Evolutionary conservation across 202 grass and related monocot genomes (phyloP).

Genomic region (Panicum virgatum): DNA sequence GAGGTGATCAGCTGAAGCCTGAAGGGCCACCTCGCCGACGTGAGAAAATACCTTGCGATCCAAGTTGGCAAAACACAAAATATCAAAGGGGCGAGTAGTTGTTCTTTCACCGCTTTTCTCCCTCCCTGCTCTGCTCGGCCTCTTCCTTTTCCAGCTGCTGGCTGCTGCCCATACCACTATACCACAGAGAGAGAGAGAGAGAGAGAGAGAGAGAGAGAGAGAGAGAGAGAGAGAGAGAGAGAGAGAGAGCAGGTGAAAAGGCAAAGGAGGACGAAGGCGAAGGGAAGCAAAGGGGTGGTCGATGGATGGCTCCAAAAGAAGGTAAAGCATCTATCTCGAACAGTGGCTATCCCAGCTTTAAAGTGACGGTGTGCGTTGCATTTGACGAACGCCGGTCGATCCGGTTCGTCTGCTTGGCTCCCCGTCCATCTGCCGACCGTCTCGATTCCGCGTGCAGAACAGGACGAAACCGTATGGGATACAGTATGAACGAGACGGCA

Average conservation of each 20-base stretch:
- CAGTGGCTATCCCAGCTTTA: conserved; percentile 18
- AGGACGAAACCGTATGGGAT: too few relatives aligned
- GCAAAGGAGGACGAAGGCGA: conserved; percentile 15
- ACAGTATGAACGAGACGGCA: too few relatives aligned
- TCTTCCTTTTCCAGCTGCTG: not conserved
- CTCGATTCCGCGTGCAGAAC: not conserved
- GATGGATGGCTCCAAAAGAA: conserved; percentile 43
- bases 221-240: not conserved
- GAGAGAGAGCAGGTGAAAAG: not conserved
- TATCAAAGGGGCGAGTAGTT: too few relatives aligned
- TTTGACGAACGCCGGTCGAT: not conserved
- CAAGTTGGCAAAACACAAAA: not conserved
- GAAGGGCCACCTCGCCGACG: not conserved
- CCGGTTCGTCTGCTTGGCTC: not conserved
- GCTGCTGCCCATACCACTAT: not conserved
- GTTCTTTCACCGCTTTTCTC: conserved; percentile 2
- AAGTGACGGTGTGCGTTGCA: not conserved
- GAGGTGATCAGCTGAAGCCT: too few relatives aligned
- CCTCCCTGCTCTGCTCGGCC: not conserved
- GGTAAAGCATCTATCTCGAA: conserved; percentile 48
- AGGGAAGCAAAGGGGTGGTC: too few relatives aligned
- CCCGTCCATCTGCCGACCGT: not conserved
- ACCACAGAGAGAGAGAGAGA: not conserved
- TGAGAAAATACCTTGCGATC: not conserved
- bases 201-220: not conserved